Base-by-base conservation (phyloP, 768 basidiomycete genomes). In the Coprinopsis sp. region DNA sequence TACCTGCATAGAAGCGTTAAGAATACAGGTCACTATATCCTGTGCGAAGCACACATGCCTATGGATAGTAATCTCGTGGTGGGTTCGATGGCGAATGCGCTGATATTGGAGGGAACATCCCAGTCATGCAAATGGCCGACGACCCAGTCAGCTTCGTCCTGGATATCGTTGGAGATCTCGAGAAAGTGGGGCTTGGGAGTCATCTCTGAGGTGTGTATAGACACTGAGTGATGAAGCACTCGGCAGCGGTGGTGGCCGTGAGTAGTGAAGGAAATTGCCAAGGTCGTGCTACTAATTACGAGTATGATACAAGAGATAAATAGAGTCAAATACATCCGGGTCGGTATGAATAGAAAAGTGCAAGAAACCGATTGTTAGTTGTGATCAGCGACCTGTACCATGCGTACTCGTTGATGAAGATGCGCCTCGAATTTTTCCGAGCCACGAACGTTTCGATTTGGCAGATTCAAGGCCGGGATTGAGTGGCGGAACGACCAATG, bases 361-460 rank as follows among this genome's bases (percentile, higher is more conserved):
- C 19, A 14, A 6, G 5, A 14, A 18, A 22, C 36, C 8, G 18
- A 25, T n/a, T 16, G 48, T 31, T 44, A 49, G 27, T 43, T 31
- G 2, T 14, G 40, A 18, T 42, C 31, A 22, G 44, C 45, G 11
- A 39, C 44, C 49, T 12, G 19, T 39, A 12, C 19, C 6, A 33
- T 42, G 5, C 27, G 19, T 41, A 41, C 48, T 31, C 33, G 37
- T 44, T 33, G 46, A 30, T 19, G 67, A 52, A 31, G 71, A 66
- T 22, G 65, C 62, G 37, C 77, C 76, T 59, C 81, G 73, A 52
- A 86, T 82, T 64, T 83, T 86, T 11, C 81, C 82, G 16, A 87
- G 59, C 86, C 86, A 88, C 47, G 81, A 79, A 56, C 78, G 72
- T 60, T 84, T 82, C 28, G 69, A 64, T 36, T 69, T 68, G 25